Conservation (phyloP, 306 rosid genomes). For the Trichosanthes cucumerina region DNA sequence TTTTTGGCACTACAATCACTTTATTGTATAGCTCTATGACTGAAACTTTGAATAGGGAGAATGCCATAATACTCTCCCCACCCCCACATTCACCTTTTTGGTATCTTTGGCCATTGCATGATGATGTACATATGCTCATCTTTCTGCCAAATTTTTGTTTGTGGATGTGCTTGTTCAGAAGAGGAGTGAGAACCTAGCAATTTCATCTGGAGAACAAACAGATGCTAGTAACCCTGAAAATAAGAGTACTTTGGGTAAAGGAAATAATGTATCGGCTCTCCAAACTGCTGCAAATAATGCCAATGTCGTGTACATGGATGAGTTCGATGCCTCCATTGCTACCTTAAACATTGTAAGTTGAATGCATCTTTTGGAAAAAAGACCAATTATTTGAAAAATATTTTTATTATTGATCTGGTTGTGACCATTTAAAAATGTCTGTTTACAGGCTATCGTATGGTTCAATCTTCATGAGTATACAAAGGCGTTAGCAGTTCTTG, state of each 20-base stretch:
- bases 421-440: not conserved
- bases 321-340: conserved; percentile 67
- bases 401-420: not conserved
- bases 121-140: not conserved
- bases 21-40: not conserved
- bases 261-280: conserved; percentile 33
- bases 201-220: conserved; percentile 55
- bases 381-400: not conserved
- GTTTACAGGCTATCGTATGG: conserved; percentile 76
- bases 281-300: conserved; percentile 43
- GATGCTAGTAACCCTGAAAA: conserved; percentile 47
- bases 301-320: conserved; percentile 46
- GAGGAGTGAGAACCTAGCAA: conserved; percentile 55
- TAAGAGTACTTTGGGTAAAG: conserved; percentile 57
- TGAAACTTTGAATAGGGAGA: not conserved
- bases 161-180: conserved; percentile 42
- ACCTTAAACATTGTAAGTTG: conserved; percentile 33
- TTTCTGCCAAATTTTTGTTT: conserved; percentile 18
- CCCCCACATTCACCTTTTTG: not conserved
- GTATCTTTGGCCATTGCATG: not conserved
- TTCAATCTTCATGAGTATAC: conserved; percentile 81
- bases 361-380: not conserved
- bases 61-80: not conserved
- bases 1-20: not conserved
- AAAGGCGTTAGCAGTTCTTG: conserved; percentile 68